A percentile compares a stretch with the other conserved stretches of the same genome.
Conservation (phyloP, 345 rosid species). For the Citrus cavaleriei region DNA sequence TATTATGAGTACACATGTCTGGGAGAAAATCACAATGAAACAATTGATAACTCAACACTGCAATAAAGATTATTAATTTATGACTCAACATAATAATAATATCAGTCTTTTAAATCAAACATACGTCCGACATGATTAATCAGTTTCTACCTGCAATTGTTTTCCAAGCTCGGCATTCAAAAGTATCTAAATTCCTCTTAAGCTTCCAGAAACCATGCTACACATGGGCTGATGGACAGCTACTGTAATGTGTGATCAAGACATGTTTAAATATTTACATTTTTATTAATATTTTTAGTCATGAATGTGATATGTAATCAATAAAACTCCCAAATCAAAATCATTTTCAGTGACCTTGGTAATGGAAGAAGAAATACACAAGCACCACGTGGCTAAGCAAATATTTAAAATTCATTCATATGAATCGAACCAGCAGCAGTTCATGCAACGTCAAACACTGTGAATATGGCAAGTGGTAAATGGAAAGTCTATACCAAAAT, state of each 20-base stretch:
- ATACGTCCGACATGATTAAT: not conserved
- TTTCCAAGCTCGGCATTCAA: not conserved
- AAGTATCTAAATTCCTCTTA: not conserved
- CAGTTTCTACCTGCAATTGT: not conserved
- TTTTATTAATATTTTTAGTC: not conserved
- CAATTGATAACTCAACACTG: not conserved
- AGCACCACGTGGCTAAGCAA: not conserved
- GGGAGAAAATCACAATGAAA: not conserved
- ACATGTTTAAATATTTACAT: not conserved
- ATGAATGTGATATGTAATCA: not conserved
- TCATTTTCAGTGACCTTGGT: not conserved
- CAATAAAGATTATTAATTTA: not conserved
- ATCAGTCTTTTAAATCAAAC: not conserved
- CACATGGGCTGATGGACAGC: not conserved
- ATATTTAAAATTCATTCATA: not conserved
- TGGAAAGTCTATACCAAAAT: not conserved
- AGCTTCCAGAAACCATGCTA: not conserved
- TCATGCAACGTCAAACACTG: not conserved
- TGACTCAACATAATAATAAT: no score
- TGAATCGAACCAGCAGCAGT: not conserved
- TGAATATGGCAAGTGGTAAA: not conserved
- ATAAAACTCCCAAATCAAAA: not conserved
- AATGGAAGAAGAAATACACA: not conserved
- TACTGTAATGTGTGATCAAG: not conserved
- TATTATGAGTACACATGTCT: not conserved